A percentile compares a stretch with the other conserved stretches of the same genome.
These are phyloP conservation scores for Gossypioides kirkii DNA, from an alignment of 345 rosid genomes.

Conservation along the genomic window DNA sequence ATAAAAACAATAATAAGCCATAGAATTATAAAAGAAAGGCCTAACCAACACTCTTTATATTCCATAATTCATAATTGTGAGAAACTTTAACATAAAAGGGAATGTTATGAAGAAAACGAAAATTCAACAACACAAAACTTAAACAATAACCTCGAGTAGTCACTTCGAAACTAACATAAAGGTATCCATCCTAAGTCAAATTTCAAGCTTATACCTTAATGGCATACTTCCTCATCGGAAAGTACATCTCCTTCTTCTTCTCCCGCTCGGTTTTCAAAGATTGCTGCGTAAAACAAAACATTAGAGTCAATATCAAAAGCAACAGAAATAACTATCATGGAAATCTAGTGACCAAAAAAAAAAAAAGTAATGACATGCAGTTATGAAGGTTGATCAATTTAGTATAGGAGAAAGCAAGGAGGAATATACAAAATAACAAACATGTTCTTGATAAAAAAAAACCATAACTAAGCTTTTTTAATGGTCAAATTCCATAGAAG, in stretches of 20 bases:
- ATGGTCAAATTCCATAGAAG: too few species aligned
- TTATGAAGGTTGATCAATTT: background rate
- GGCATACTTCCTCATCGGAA: slow-evolving; percentile 62
- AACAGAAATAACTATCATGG: background rate
- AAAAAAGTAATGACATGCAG: background rate
- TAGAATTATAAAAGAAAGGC: background rate
- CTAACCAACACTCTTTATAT: background rate
- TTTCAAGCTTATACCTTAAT: slow-evolving; percentile 32
- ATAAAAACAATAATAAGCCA: background rate
- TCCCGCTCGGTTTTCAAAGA: slow-evolving; percentile 67
- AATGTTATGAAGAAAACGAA: background rate
- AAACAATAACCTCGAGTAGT: background rate
- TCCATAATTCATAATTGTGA: slow-evolving; percentile 5
- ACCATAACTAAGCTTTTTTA: background rate
- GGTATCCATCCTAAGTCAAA: background rate
- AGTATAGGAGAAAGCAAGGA: background rate
- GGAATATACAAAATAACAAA: background rate
- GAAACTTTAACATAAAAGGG: background rate
- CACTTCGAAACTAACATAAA: slow-evolving; percentile 10
- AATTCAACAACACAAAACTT: slow-evolving; percentile 3
- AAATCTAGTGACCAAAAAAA: background rate
- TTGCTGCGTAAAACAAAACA: slow-evolving; percentile 24
- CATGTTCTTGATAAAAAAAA: background rate
- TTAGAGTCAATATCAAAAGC: background rate
- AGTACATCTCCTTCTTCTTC: slow-evolving; percentile 66